These are phyloP conservation scores for Cryphonectria nitschkei DNA, from an alignment of 2,329 filamentous ascomycete species.

Conservation along the genomic window DNA sequence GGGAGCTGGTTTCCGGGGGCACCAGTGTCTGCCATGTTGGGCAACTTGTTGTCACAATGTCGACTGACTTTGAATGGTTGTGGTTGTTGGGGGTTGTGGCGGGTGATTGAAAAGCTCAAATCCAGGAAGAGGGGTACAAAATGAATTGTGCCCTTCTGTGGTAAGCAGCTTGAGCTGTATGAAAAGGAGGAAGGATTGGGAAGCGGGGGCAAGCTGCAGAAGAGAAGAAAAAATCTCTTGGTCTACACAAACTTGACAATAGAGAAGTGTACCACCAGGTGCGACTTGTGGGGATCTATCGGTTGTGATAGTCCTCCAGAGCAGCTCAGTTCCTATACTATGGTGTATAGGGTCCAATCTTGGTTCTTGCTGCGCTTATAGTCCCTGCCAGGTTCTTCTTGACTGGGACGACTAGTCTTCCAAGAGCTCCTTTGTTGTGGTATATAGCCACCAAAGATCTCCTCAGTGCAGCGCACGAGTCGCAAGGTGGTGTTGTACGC, in stretches of 20 bases:
- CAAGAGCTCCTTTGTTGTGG: neutral
- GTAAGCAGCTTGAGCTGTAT: slow-evolving; percentile 11
- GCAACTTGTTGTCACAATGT: slow-evolving; percentile 10
- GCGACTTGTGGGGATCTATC: slow-evolving; percentile 8
- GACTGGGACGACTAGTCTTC: slow-evolving; percentile 5
- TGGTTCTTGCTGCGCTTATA: neutral
- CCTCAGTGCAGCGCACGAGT: neutral
- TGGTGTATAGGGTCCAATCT: neutral
- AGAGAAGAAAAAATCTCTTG: slow-evolving; percentile 15
- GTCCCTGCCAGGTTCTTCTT: slow-evolving; percentile 5
- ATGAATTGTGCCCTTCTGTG: neutral
- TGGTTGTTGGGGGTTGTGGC: slow-evolving; percentile 1
- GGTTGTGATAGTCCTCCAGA: neutral
- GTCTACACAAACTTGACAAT: slow-evolving; percentile 7
- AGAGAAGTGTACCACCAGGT: slow-evolving; percentile 14
- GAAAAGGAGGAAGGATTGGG: neutral
- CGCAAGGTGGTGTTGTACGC: slow-evolving; percentile 6
- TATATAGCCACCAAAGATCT: neutral
- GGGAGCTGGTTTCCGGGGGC: slow-evolving; percentile 69
- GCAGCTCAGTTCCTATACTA: neutral
- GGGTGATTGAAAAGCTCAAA: slow-evolving; percentile 12
- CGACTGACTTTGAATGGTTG: neutral
- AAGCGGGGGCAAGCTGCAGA: slow-evolving; percentile 5
- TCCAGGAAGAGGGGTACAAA: neutral
- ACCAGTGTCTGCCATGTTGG: slow-evolving; percentile 78